Evolutionary conservation across 2,329 filamentous ascomycete genomes (phyloP), one percentile per base, ranked within the genome.

Genomic region (Fusarium sp.): DNA sequence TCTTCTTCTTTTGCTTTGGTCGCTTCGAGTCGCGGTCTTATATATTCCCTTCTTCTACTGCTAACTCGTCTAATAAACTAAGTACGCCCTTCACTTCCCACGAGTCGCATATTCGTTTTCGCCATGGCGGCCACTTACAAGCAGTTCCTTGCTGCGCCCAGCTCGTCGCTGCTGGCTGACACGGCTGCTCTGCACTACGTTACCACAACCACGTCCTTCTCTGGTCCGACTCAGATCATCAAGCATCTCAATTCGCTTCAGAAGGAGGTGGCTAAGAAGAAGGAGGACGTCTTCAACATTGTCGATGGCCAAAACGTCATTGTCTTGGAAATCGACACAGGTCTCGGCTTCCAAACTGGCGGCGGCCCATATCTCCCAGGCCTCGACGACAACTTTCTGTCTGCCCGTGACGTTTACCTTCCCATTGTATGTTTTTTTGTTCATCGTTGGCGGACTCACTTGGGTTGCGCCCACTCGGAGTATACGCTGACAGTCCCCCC

Each of bases 381-480:
- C 48, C 85, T 99, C 49, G 95, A 98, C 76, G 94, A 98, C 84
- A 98, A 98, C 83, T 97, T 98, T 79, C 83, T 99, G 61, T 85
- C 92, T 58, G 94, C 97, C 80, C 91, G 91, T 75, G 88, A 88
- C 57, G 94, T 94, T 66, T 89, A 88, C 52, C 86, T 98, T 71
- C 89, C 93, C 49, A 89, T 97, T 82, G 95, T 98, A 86, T 78
- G 92, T 87, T 53, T 18, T 18, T 38, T 44, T 53, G 4, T 8
- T 15, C 26, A 17, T 20, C 11, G n/a, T 6, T n/a, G 38, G 28
- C 50, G 43, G 59, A 42, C 31, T 36, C 31, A 33, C 14, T 34
- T 36, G 24, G 31, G 36, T 42, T 65, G 39, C 28, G 48, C 36
- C 24, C 15, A 28, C 4, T n/a, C 18, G 24, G 51, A 39, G 15